Evolutionary conservation across 805 yeast genomes (phyloP).

Genomic region (Schwanniomyces occidentalis): DNA sequence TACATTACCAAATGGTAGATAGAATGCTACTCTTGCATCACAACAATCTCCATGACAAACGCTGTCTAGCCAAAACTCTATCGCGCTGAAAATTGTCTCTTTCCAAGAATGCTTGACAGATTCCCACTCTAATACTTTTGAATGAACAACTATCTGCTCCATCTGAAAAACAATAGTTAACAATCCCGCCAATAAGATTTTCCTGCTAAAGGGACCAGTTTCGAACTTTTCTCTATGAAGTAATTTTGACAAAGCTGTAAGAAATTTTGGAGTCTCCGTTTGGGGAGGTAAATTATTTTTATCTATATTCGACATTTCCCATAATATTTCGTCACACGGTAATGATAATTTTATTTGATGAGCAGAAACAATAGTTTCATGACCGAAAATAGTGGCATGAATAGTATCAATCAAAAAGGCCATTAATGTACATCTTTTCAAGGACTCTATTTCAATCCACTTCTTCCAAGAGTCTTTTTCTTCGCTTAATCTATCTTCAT

Average conservation of each 20-base stretch:
- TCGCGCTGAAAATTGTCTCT: conserved; percentile 17
- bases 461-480: conserved; percentile 18
- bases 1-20: conserved; percentile 5
- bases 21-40: conserved; percentile 14
- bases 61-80: conserved; percentile 20
- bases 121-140: conserved; percentile 19
- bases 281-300: conserved; percentile 12
- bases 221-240: conserved; percentile 18
- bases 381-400: conserved; percentile 34
- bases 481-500: conserved; percentile 8
- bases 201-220: conserved; percentile 19
- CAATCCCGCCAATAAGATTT: conserved; percentile 17
- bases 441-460: conserved; percentile 36
- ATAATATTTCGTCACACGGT: conserved; percentile 24
- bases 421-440: conserved; percentile 32
- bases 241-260: conserved; percentile 19
- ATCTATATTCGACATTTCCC: conserved; percentile 19
- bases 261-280: conserved; percentile 17
- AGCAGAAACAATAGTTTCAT: conserved; percentile 19
- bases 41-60: conserved; percentile 19
- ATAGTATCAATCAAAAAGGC: conserved; percentile 33
- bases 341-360: conserved; percentile 24
- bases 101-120: conserved; percentile 16
- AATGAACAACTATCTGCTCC: conserved; percentile 19
- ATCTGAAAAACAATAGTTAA: conserved; percentile 17